phyloP scores from a whole-genome alignment of 2,329 filamentous ascomycete species.

The Talaromyces sp. region DNA sequence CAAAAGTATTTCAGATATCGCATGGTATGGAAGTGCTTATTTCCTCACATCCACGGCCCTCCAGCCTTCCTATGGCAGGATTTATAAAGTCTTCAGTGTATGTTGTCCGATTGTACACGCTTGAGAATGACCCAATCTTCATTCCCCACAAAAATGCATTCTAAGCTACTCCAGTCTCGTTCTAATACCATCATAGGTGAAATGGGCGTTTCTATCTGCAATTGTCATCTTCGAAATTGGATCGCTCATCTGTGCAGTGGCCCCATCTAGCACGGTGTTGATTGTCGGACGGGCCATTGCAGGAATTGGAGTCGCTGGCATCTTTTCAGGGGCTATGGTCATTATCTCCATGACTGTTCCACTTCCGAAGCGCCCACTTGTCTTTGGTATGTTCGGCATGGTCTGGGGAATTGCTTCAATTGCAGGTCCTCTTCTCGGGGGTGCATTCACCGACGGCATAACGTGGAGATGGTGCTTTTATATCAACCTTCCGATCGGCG shows the following conservation, averaged over 20 bases:
- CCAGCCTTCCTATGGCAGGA: constrained; percentile 39
- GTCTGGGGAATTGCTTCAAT: constrained; percentile 60
- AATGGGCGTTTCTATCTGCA: constrained; percentile 37
- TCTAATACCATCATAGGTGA: constrained; percentile 26
- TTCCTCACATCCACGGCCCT: constrained; percentile 18
- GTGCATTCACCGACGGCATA: constrained; percentile 47
- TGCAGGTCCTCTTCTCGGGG: constrained; percentile 47
- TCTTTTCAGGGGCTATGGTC: constrained; percentile 35
- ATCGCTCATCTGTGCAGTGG: constrained; percentile 37
- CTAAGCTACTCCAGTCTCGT: neutral
- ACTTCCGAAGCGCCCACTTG: constrained; percentile 54
- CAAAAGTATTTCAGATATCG: constrained; percentile 20
- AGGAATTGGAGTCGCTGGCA: constrained; percentile 40
- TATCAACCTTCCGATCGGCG: constrained; percentile 49
- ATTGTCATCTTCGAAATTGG: constrained; percentile 31
- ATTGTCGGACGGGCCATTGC: constrained; percentile 42
- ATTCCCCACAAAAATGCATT: no score
- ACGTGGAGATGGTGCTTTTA: constrained; percentile 48
- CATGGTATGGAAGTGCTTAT: constrained; percentile 22
- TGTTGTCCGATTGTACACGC: no score
- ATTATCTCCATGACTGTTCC: constrained; percentile 48
- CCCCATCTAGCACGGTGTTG: constrained; percentile 36
- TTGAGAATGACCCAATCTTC: neutral
- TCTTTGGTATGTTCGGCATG: constrained; percentile 52
- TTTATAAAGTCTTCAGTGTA: constrained; percentile 42